Evolutionary conservation across 306 rosid species (phyloP), one percentile per base, ranked within the genome.

Genomic region (Quercus cerris): DNA sequence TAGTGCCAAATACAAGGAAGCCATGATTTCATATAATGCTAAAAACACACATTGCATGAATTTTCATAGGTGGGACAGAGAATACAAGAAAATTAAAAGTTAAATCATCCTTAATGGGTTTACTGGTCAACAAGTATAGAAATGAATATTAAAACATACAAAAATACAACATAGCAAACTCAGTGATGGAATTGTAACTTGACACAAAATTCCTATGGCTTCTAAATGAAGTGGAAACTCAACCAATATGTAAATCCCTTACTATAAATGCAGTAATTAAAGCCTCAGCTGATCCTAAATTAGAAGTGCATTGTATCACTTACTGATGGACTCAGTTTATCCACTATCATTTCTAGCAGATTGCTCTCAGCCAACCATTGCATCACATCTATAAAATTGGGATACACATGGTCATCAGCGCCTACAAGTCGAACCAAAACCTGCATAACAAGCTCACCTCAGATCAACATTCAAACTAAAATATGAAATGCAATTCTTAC

Each of bases 301-400:
- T 68, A 56, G 66, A 80, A 62, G 77, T 61, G 70, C 73, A 78
- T 78, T 27, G 4, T 31, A 56, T 75, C 72, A 90, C 99, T 88
- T 84, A 96, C 99, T 69, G 91, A 87, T 72, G 99, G 97, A 85
- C 86, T 89, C 79, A 96, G 83, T 87, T 96, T 96, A 80, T 96
- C 98, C 49, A 93, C 94, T 76, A 96, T 91, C 98, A 96, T 93
- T 87, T 93, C 98, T 31, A 96, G 91, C 87, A 96, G 90, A 86
- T 96, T 89, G 87, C 98, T 93, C 79, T 91, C 94, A 77, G 97
- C 91, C 88, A 96, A 85, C 99, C 97, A 96, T 84, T 91, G 98
- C 94, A 93, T 91, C 76, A 93, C 99, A 85, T 96, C 98, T 44
- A 90, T 84, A 84, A 90, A 93, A 83, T 96, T 93, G 87, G 98